Percentiles rank a stretch among this genome's conserved stretches.
Conservation (phyloP, 352 stramenopile species). For the Phytophthora rubi region DNA sequence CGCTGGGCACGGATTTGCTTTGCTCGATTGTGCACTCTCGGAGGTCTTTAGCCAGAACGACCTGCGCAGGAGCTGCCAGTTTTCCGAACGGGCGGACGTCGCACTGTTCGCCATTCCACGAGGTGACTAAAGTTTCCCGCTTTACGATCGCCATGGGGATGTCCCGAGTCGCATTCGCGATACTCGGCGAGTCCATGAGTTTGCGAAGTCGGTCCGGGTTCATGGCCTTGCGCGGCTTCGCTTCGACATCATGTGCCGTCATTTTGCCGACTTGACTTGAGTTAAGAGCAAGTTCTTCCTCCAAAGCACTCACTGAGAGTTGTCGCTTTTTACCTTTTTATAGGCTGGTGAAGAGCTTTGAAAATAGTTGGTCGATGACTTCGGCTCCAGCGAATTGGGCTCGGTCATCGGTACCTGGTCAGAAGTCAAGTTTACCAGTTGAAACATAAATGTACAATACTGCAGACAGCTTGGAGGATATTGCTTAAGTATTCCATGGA, state of each 20-base stretch:
- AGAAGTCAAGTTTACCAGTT: too few species aligned
- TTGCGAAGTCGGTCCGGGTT: conserved; percentile 64
- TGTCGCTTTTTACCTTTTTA: not conserved
- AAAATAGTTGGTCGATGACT: conserved; percentile 12
- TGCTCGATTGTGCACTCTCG: conserved; percentile 37
- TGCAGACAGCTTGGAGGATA: too few species aligned
- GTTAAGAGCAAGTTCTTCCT: not conserved
- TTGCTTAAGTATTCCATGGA: not conserved
- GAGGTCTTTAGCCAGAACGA: conserved; percentile 45
- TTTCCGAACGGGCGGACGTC: conserved; percentile 60
- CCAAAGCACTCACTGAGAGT: not conserved
- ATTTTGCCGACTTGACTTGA: conserved; percentile 4
- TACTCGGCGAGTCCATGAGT: conserved; percentile 62
- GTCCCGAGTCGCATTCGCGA: conserved; percentile 45
- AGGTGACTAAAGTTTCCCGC: conserved; percentile 44
- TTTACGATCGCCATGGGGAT: conserved; percentile 49
- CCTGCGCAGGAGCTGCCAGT: conserved; percentile 36
- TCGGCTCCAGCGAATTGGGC: too few species aligned
- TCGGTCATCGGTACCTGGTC: too few species aligned
- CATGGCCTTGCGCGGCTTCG: conserved; percentile 46
- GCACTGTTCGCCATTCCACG: conserved; percentile 70
- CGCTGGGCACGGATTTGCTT: conserved; percentile 24
- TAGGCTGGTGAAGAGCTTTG: not conserved
- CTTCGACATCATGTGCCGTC: conserved; percentile 18
- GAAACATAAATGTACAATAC: too few species aligned